phyloP scores from a whole-genome alignment of 106 monocot genomes.

The Allium sativum region DNA sequence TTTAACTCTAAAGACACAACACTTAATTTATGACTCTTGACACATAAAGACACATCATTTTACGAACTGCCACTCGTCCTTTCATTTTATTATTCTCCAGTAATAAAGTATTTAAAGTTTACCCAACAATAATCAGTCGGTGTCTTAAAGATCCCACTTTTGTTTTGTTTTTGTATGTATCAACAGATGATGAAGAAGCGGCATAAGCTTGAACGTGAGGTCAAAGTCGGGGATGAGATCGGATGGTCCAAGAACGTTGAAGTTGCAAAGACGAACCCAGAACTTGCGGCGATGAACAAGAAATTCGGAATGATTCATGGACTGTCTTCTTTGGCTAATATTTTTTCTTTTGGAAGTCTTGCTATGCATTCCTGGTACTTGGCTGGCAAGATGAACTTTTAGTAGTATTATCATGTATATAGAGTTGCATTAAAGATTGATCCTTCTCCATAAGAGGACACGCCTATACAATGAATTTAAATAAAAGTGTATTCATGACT shows the following conservation, averaged over 20 bases:
- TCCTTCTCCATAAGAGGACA: no score
- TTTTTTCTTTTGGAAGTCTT: slow-evolving; percentile 70
- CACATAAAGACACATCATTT: no score
- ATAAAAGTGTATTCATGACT: no score
- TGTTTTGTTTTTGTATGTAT: background rate
- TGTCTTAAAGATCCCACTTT: background rate
- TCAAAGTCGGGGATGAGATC: slow-evolving; percentile 64
- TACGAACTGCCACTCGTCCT: no score
- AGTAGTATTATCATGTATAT: background rate
- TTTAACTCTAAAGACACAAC: no score
- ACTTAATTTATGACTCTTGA: no score
- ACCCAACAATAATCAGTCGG: no score
- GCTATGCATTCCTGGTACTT: slow-evolving; percentile 86
- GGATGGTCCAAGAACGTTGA: slow-evolving; percentile 72
- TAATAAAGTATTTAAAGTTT: no score
- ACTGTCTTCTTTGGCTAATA: slow-evolving; percentile 76
- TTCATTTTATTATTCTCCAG: no score
- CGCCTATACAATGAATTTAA: no score
- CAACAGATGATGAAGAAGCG: slow-evolving; percentile 86
- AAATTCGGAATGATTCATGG: slow-evolving; percentile 92
- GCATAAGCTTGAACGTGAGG: slow-evolving; percentile 74
- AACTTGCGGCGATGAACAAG: slow-evolving; percentile 67
- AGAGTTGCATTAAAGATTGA: no score
- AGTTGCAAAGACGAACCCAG: slow-evolving; percentile 48
- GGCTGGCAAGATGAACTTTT: slow-evolving; percentile 56